These are phyloP conservation scores for Hirsutella rhossiliensis DNA, from an alignment of 2,329 filamentous ascomycete species.

Conservation along the genomic window DNA sequence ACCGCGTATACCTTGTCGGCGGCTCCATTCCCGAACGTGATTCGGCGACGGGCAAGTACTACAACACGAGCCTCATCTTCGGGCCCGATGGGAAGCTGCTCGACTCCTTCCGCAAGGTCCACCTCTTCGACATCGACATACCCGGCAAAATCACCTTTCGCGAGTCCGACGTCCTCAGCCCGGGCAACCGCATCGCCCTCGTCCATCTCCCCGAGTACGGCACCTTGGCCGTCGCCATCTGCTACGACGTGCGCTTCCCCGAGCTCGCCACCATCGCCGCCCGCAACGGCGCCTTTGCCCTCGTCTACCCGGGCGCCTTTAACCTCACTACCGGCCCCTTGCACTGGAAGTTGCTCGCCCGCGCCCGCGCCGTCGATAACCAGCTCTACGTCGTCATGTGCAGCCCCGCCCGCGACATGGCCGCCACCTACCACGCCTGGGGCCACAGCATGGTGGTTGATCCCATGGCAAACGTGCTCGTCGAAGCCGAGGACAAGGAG, in stretches of 20 bases:
- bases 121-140: constrained; percentile 96
- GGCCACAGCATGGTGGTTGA: constrained; percentile 85
- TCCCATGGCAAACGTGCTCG: constrained; percentile 73
- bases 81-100: constrained; percentile 65
- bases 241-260: constrained; percentile 95
- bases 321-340: constrained; percentile 85
- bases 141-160: constrained; percentile 87
- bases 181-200: constrained; percentile 76
- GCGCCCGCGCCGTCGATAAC: constrained; percentile 82
- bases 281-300: constrained; percentile 71
- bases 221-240: constrained; percentile 78
- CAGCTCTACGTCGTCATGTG: constrained; percentile 90
- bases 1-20: constrained; percentile 71
- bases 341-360: constrained; percentile 79
- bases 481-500: constrained; percentile 68
- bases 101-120: constrained; percentile 84
- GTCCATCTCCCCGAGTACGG: constrained; percentile 84
- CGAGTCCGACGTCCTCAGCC: constrained; percentile 78
- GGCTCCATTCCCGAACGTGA: constrained; percentile 85
- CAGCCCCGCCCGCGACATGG: constrained; percentile 73
- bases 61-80: constrained; percentile 87
- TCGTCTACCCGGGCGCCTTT: constrained; percentile 94
- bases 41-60: constrained; percentile 48
- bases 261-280: constrained; percentile 86
- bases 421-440: constrained; percentile 74